A percentile compares a stretch with the other conserved stretches of the same genome.
Conservation (phyloP, 2,329 filamentous ascomycete genomes). For the Colletotrichum camelliae region DNA sequence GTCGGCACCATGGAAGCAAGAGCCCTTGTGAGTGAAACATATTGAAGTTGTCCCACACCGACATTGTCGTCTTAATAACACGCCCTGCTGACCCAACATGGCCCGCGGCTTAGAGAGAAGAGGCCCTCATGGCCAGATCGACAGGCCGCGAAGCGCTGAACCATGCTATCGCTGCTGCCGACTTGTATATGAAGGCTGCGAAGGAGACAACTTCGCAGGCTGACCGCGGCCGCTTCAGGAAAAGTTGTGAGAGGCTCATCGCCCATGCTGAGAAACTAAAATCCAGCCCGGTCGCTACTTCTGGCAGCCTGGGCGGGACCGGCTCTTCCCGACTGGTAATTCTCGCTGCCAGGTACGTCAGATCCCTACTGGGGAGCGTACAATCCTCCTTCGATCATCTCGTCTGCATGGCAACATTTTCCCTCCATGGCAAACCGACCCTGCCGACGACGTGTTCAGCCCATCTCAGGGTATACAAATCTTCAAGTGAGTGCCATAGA, state of each 20-base stretch:
- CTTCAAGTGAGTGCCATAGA: constrained; percentile 64
- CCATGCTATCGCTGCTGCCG: constrained; percentile 77
- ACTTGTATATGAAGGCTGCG: constrained; percentile 81
- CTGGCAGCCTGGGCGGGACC: constrained; percentile 29
- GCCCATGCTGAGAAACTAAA: constrained; percentile 80
- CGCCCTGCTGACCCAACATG: not conserved
- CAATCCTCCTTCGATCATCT: constrained; percentile 78
- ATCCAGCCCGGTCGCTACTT: not conserved
- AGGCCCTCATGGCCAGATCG: constrained; percentile 39
- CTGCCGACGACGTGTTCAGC: constrained; percentile 66
- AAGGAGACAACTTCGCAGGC: constrained; percentile 61
- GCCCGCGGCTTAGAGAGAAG: constrained; percentile 36
- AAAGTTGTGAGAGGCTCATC: constrained; percentile 74
- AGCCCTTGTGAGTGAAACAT: constrained; percentile 9
- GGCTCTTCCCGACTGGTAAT: not conserved
- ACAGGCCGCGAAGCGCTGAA: constrained; percentile 66
- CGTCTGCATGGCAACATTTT: constrained; percentile 84
- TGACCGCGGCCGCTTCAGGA: constrained; percentile 71
- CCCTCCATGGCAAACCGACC: constrained; percentile 79
- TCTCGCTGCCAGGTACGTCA: constrained; percentile 52
- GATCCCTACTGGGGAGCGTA: constrained; percentile 73
- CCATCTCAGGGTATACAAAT: constrained; percentile 48
- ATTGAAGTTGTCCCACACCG: not conserved
- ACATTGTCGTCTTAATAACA: not conserved
- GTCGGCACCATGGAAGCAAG: constrained; percentile 13